Evolutionary conservation across 805 yeast genomes (phyloP), one percentile per base, ranked within the genome.

Genomic region (Schizosaccharomyces lindneri): DNA sequence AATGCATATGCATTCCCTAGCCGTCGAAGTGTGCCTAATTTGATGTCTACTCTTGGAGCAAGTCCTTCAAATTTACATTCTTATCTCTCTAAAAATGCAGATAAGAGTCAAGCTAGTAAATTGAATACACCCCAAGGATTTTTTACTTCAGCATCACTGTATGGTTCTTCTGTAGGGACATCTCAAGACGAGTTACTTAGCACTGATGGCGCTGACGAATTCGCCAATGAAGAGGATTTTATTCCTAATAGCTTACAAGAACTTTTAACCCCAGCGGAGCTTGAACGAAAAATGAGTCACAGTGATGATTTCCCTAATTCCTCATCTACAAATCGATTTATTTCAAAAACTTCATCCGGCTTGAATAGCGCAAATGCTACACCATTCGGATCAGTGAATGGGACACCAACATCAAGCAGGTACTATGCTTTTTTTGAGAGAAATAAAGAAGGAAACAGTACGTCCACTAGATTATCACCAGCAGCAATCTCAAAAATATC

Each of bases 161-260:
- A 19, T n/a, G 51, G 27, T 17, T 46, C 51, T 6, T 46, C 51
- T 24, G 21, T 46, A 24, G 51, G 51, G n/a, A 46, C 51, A 19
- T 46, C 51, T 19, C 51, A 46, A 46, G 64, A 63, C 9, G 63
- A 51, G 31, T 64, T 63, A 15, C 67, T 76, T n/a, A 71, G 68
- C 5, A 71, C 70, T 43, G 76, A 74, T 59, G 75, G 73, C 62
- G 72, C 70, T 19, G 78, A 75, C 57, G 79, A 76, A 57, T 72
- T 70, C 46, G 72, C 76, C 5, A 78, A 73, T 68, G 85, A 79
- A 59, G 89, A 85, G 65, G 95, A 85, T 68, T 84, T 81, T 66
- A 84, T 88, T 3, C 97, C 97, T 0, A 81, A 83, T 5, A 80
- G 89, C 36, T 72, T 88, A 48, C 79, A 83, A n/a, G 95, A 87